These are phyloP conservation scores for Fonsecaea nubica DNA, from an alignment of 2,329 filamentous ascomycete genomes.

Conservation along the genomic window DNA sequence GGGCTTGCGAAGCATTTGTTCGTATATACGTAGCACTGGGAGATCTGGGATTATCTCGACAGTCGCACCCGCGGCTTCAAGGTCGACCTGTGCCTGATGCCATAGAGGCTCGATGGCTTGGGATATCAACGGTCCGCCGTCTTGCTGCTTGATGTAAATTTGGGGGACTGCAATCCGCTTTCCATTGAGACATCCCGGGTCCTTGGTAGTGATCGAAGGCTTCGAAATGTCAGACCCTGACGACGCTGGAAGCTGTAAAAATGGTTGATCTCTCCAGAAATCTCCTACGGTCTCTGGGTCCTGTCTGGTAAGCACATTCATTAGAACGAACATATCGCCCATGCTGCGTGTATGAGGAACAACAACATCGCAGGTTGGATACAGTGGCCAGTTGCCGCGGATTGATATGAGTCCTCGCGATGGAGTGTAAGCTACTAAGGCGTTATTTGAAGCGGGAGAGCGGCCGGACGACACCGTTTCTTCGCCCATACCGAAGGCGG, in stretches of 20 bases:
- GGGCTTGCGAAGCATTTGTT: conserved; percentile 10
- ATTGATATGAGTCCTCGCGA: conserved; percentile 60
- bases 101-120: conserved; percentile 39
- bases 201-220: conserved; percentile 46
- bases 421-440: conserved; percentile 62
- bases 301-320: conserved; percentile 56
- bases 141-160: conserved; percentile 34
- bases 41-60: conserved; percentile 44
- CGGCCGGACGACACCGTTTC: conserved; percentile 65
- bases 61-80: conserved; percentile 45
- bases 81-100: conserved; percentile 40
- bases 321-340: conserved; percentile 57
- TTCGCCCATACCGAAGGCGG: conserved; percentile 60
- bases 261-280: conserved; percentile 62
- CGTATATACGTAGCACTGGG: conserved; percentile 44
- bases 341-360: conserved; percentile 61
- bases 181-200: conserved; percentile 23
- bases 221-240: conserved; percentile 44
- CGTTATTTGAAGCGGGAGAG: conserved; percentile 64
- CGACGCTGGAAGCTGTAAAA: conserved; percentile 50
- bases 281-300: conserved; percentile 56
- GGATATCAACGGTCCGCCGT: conserved; percentile 22
- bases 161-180: conserved; percentile 50
- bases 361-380: conserved; percentile 62
- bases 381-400: conserved; percentile 63